Evolutionary conservation across 2,329 filamentous ascomycete species (phyloP).

Genomic region (Rhexocercosporidium sp.): DNA sequence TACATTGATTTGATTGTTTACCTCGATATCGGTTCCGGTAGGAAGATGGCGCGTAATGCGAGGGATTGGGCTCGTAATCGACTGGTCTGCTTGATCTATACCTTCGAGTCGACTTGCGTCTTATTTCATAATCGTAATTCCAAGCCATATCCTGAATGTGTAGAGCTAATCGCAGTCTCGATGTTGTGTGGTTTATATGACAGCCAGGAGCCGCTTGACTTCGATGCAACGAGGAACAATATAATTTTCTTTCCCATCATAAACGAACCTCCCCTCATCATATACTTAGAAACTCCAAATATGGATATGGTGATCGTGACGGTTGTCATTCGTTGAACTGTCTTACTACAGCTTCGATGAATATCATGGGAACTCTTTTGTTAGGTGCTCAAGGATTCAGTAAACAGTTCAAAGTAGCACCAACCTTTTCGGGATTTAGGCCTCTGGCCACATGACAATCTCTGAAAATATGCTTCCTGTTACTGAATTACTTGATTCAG

Average conservation of each 20-base stretch:
- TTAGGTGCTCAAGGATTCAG: background rate
- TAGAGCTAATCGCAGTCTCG: too few relatives aligned
- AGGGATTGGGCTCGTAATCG: background rate
- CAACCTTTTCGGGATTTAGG: background rate
- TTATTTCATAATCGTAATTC: conserved; percentile 6
- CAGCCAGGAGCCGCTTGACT: background rate
- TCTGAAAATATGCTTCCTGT: background rate
- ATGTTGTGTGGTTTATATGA: background rate
- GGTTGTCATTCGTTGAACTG: background rate
- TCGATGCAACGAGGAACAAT: background rate
- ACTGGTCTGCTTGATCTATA: conserved; percentile 1
- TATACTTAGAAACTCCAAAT: background rate
- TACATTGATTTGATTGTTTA: background rate
- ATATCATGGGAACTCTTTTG: background rate
- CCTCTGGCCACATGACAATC: background rate
- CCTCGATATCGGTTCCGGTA: conserved; percentile 8
- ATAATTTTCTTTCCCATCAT: background rate
- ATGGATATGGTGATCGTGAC: background rate
- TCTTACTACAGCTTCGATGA: background rate
- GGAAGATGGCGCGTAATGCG: background rate
- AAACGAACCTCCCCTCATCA: background rate
- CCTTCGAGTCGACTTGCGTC: background rate
- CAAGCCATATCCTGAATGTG: background rate
- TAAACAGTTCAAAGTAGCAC: background rate
- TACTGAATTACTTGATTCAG: background rate